These are phyloP conservation scores for Trypanosoma mega DNA, from an alignment of 208 protist genomes.

Conservation along the genomic window DNA sequence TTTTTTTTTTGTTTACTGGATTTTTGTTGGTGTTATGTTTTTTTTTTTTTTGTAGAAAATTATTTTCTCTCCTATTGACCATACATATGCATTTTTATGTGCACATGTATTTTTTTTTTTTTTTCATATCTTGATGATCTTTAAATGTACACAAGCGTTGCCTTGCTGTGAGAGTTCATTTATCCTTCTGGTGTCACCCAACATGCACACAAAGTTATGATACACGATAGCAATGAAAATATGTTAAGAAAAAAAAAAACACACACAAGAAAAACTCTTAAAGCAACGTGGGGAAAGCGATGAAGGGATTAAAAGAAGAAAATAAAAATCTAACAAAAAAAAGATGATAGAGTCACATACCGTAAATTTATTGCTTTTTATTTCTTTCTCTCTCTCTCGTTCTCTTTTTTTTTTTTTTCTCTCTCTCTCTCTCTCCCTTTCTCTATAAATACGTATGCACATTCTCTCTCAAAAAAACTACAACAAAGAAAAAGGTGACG, in stretches of 20 bases:
- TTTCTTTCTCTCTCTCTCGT: no score
- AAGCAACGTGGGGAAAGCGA: neutral
- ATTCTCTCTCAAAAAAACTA: neutral
- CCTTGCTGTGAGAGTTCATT: no score
- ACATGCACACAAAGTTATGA: no score
- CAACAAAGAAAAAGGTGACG: neutral
- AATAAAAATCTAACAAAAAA: neutral
- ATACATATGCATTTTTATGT: neutral
- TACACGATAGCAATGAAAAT: no score
- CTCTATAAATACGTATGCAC: neutral
- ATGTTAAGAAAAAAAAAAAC: no score
- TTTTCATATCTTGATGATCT: neutral
- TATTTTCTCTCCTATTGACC: neutral
- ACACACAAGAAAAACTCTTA: no score
- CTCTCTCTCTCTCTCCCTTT: neutral
- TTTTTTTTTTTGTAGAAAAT: constrained; percentile 3
- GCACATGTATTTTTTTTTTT: neutral
- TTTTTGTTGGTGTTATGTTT: constrained; percentile 1
- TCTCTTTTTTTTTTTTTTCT: neutral
- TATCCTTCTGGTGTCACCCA: no score
- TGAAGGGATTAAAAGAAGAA: neutral
- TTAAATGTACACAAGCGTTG: no score
- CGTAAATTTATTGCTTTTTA: no score
- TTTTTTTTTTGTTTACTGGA: constrained; percentile 15
- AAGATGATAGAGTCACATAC: neutral